Base-by-base conservation (phyloP, 805 yeast genomes). In the Cyberlindnera amylophila region DNA sequence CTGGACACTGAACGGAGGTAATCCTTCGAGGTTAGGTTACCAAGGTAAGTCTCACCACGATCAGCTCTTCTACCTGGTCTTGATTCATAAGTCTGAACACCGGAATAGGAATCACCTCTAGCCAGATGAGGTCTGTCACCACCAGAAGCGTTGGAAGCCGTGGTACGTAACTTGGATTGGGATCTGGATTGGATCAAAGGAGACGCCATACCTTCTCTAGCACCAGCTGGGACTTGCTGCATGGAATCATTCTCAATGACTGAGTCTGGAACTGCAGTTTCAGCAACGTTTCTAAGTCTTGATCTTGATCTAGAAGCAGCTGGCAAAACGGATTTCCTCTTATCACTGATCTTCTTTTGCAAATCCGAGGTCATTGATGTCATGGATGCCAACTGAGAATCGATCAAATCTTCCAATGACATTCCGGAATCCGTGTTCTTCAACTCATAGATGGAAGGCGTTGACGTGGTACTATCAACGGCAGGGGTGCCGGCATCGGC, bases 91-190 rank as follows among this genome's bases (percentile, higher is more conserved):
- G 44, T 40, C 37, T 71, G 67, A 10, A 79, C 76, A 53, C 75
- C 74, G 53, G 81, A 85, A 57, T 83, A 83, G 1, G 89, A 79
- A 49, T 82, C 90, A 29, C 91, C 93, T 47, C 85, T 70, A 2
- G 91, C 90, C 53, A 84, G 67, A 62, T 82, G 86, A 1, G 89
- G 88, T 34, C 38, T 40, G 10, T 36, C 54, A 13, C 33, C 9
- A 3, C 45, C 21, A 7, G 30, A 5, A 4, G 36, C 18, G 2
- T 31, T 21, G 4, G 16, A 15, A 11, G 9, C 31, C 16, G 40
- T 6, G 1, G 51, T 37, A 35, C 53, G 52, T 16, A 21, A 37
- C 9, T 16, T 28, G 1, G 61, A 57, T 33, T 55, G 59, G 4
- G 59, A 54, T 49, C 61, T 53, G 9, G 61, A 57, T 32, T 54